A percentile compares a stretch with the other conserved stretches of the same genome.
Conservation (phyloP, 2,329 filamentous ascomycete species). For the Stachybotrys echinatus region DNA sequence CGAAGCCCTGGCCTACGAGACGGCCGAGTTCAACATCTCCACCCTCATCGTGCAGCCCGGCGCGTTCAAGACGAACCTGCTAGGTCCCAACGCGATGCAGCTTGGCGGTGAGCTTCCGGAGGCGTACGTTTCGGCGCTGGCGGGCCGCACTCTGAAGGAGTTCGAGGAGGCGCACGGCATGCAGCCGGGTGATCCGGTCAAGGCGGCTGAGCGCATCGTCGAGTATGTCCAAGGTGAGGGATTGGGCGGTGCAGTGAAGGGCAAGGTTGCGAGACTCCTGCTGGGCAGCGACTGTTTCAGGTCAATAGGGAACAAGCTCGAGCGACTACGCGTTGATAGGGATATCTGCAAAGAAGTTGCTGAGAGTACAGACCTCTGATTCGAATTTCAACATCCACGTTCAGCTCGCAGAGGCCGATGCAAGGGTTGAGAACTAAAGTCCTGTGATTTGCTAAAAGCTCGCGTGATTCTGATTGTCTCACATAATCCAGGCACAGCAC, state of each 20-base stretch:
- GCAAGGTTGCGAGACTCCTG: slow-evolving; percentile 24
- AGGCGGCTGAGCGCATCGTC: slow-evolving; percentile 29
- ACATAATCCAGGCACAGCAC: no score
- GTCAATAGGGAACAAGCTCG: background rate
- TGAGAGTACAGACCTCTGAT: background rate
- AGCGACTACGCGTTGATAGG: background rate
- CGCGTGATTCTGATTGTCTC: no score
- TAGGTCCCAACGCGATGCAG: slow-evolving; percentile 12
- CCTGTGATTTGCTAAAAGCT: no score
- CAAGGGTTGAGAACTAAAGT: no score
- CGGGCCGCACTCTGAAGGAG: background rate
- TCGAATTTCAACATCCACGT: no score
- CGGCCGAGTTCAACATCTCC: slow-evolving; percentile 35
- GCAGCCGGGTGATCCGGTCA: slow-evolving; percentile 33
- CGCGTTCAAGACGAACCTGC: slow-evolving; percentile 43
- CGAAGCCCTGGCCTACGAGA: slow-evolving; percentile 36
- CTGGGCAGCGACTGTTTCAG: slow-evolving; percentile 24
- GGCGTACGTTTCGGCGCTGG: slow-evolving; percentile 1
- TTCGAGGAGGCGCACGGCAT: slow-evolving; percentile 21
- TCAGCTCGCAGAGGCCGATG: no score
- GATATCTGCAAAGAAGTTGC: background rate
- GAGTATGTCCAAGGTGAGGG: slow-evolving; percentile 28
- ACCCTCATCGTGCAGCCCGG: slow-evolving; percentile 43
- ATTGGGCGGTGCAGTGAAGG: slow-evolving; percentile 10
- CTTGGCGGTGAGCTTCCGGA: slow-evolving; percentile 11